A percentile compares a stretch with the other conserved stretches of the same genome.
These are phyloP conservation scores for Diaporthe helianthi DNA, from an alignment of 2,329 filamentous ascomycete genomes.

Conservation along the genomic window DNA sequence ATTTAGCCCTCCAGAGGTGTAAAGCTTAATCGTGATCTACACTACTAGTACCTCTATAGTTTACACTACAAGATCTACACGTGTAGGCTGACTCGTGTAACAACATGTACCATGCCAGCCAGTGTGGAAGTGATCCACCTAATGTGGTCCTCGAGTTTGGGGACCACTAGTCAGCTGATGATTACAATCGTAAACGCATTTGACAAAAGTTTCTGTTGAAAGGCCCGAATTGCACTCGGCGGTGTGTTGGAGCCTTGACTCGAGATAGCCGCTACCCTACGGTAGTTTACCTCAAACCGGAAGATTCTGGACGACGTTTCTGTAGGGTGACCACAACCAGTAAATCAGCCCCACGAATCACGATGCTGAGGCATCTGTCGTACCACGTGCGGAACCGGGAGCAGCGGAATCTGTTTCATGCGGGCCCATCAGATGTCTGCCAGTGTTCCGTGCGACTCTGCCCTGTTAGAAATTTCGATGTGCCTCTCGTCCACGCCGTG, in stretches of 20 bases:
- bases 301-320: too few relatives aligned
- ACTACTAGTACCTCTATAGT: too few relatives aligned
- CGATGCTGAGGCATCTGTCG: too few relatives aligned
- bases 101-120: constrained; percentile 1
- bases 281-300: not conserved
- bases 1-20: too few relatives aligned
- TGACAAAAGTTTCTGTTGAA: not conserved
- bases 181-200: not conserved
- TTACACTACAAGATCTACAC: too few relatives aligned
- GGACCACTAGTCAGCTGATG: constrained; percentile 12
- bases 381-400: constrained; percentile 56
- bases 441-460: constrained; percentile 41
- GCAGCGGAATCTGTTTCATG: constrained; percentile 55
- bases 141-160: constrained; percentile 1
- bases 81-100: constrained; percentile 21
- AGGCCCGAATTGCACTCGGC: not conserved
- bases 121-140: constrained; percentile 14
- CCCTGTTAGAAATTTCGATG: constrained; percentile 33
- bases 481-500: constrained; percentile 41
- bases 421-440: constrained; percentile 43
- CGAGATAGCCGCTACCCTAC: not conserved
- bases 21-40: constrained; percentile 3
- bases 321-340: too few relatives aligned
- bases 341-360: too few relatives aligned
- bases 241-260: constrained; percentile 13